Evolutionary conservation across 371 early-diverging fungal genomes (phyloP).

Genomic region (Conidiobolus incongruus): DNA sequence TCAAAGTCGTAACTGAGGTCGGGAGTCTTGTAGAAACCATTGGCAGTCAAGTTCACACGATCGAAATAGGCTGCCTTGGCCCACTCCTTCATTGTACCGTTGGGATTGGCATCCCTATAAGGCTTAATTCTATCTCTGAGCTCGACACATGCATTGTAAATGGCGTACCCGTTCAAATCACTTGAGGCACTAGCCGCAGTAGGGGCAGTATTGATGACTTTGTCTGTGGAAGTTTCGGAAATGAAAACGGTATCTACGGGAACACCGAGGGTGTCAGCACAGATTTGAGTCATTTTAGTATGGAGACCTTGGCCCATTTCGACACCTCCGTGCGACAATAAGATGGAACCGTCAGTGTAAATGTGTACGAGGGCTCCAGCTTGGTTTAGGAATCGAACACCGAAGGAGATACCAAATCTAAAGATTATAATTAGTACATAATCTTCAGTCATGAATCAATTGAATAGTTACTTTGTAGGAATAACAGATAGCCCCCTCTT

Average conservation of each 20-base stretch:
- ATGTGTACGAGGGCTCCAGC: constrained; percentile 59
- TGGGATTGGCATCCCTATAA: constrained; percentile 23
- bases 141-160: constrained; percentile 38
- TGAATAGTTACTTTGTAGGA: constrained; percentile 60
- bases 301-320: constrained; percentile 74
- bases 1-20: constrained; percentile 38
- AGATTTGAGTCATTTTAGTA: constrained; percentile 53
- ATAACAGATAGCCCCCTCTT: constrained; percentile 45
- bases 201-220: constrained; percentile 40
- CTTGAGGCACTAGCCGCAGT: constrained; percentile 50
- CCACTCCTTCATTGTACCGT: constrained; percentile 12
- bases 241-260: constrained; percentile 33
- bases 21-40: constrained; percentile 50
- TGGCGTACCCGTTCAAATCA: constrained; percentile 54
- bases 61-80: constrained; percentile 42
- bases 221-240: constrained; percentile 47
- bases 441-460: constrained; percentile 2
- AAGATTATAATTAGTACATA: not conserved
- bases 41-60: constrained; percentile 39
- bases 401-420: constrained; percentile 48
- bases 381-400: constrained; percentile 39
- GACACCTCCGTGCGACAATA: constrained; percentile 51
- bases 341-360: constrained; percentile 52
- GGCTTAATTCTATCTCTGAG: constrained; percentile 37
- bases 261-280: constrained; percentile 35